phyloP scores from a whole-genome alignment of 1,139 yeast genomes.

The Suhomyces atakaporum region DNA sequence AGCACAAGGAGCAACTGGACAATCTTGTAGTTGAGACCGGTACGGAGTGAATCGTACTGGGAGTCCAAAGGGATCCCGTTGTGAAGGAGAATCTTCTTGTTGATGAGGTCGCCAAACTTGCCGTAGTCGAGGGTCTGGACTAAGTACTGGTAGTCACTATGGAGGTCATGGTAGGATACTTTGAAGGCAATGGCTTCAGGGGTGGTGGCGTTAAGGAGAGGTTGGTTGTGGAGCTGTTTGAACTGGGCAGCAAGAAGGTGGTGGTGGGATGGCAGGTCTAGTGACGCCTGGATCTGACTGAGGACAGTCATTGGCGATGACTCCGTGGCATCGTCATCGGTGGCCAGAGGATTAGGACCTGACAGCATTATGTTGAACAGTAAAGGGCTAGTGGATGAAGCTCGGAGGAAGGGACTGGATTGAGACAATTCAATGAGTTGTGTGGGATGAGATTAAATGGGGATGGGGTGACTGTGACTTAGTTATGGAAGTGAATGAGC shows the following conservation, averaged over 20 bases:
- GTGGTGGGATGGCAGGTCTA: slow-evolving; percentile 2
- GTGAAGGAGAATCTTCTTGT: slow-evolving; percentile 37
- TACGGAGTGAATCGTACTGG: too few species aligned
- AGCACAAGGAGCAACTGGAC: slow-evolving; percentile 33
- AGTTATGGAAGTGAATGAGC: too few species aligned
- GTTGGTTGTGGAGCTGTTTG: slow-evolving; percentile 3
- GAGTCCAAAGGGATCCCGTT: slow-evolving; percentile 21
- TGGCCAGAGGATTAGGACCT: too few species aligned
- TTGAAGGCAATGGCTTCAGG: too few species aligned
- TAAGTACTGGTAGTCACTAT: slow-evolving; percentile 36
- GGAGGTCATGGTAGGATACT: slow-evolving; percentile 25
- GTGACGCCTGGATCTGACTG: slow-evolving; percentile 2
- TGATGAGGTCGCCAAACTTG: slow-evolving; percentile 38
- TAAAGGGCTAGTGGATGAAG: too few species aligned
- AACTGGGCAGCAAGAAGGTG: slow-evolving; percentile 2
- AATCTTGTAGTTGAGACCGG: slow-evolving; percentile 29
- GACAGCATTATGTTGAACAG: too few species aligned
- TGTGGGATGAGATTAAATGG: too few species aligned
- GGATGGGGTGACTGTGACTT: too few species aligned
- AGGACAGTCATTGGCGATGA: too few species aligned
- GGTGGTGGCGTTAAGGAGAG: background rate
- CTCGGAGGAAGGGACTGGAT: too few species aligned
- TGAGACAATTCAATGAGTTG: too few species aligned
- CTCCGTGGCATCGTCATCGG: background rate
- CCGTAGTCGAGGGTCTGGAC: slow-evolving; percentile 20